Conservation (phyloP, 495 filamentous ascomycete genomes). For the Corynascus novoguineensis region DNA sequence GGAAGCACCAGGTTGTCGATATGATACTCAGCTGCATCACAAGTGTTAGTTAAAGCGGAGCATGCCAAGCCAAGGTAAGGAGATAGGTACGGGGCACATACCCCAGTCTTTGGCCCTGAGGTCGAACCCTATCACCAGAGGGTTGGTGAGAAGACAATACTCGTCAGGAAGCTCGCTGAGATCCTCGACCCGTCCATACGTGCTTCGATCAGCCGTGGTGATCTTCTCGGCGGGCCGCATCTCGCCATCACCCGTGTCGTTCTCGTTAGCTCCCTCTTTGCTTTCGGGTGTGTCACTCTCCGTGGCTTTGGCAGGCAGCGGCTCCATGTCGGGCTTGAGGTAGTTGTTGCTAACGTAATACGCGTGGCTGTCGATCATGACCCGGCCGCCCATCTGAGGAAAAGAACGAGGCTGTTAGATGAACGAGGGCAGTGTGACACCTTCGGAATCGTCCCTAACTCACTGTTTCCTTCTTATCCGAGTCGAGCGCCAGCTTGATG, state of each 20-base stretch:
- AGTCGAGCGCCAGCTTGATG: slow-evolving; percentile 9
- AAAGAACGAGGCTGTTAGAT: neutral
- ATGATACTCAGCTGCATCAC: neutral
- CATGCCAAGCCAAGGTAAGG: too few species aligned
- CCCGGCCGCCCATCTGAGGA: slow-evolving; percentile 11
- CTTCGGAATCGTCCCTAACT: too few species aligned
- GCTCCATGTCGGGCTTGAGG: slow-evolving; percentile 11
- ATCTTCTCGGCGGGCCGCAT: neutral
- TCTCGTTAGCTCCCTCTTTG: neutral
- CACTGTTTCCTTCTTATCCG: neutral
- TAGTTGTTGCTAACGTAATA: slow-evolving; percentile 16
- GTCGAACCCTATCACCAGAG: slow-evolving; percentile 34
- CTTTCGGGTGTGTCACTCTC: neutral
- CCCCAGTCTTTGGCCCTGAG: slow-evolving; percentile 35
- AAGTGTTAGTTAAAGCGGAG: neutral
- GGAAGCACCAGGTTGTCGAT: slow-evolving; percentile 43
- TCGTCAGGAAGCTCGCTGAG: slow-evolving; percentile 29
- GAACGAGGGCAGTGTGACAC: neutral
- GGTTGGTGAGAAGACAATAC: slow-evolving; percentile 30
- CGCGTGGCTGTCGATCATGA: slow-evolving; percentile 23
- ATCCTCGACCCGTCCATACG: slow-evolving; percentile 10
- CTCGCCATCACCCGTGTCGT: neutral
- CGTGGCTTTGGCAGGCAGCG: neutral
- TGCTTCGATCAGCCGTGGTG: neutral
- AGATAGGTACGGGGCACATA: too few species aligned